A percentile compares a stretch with the other conserved stretches of the same genome.
phyloP scores from a whole-genome alignment of 139 green algal species.

The Closterium sp. region DNA sequence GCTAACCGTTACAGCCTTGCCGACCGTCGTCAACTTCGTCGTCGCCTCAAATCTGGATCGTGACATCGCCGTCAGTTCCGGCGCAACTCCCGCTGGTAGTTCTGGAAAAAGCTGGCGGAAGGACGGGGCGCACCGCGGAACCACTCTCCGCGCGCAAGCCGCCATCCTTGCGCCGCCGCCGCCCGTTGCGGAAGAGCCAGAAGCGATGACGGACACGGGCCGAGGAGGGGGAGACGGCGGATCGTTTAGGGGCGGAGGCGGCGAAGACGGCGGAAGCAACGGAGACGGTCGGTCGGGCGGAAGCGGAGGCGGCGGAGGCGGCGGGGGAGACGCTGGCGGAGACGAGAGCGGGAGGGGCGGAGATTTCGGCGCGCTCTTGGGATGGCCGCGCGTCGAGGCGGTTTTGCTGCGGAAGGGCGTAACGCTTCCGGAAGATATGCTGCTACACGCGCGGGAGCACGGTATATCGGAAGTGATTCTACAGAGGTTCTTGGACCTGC shows the following conservation, averaged over 20 bases:
- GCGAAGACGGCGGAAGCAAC: neutral
- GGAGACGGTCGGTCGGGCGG: neutral
- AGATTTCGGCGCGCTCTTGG: neutral
- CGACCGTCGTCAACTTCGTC: neutral
- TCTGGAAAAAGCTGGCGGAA: neutral
- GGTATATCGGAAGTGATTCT: conserved; percentile 1
- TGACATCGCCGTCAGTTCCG: neutral
- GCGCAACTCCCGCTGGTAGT: neutral
- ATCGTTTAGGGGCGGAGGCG: neutral
- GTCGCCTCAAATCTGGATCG: neutral
- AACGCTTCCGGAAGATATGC: neutral
- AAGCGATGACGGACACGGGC: neutral
- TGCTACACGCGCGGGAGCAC: neutral
- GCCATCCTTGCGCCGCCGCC: neutral
- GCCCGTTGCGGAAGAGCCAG: neutral
- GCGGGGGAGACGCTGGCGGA: neutral
- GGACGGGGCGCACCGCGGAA: neutral
- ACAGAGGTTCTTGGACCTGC: neutral
- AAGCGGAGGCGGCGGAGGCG: neutral
- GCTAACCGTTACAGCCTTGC: neutral
- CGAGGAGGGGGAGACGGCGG: neutral
- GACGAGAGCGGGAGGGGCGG: neutral
- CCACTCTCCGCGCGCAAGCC: neutral
- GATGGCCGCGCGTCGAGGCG: neutral
- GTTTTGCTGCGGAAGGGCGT: neutral